Conservation (phyloP, 2,329 filamentous ascomycete genomes). For the Didymella arachidicola region DNA sequence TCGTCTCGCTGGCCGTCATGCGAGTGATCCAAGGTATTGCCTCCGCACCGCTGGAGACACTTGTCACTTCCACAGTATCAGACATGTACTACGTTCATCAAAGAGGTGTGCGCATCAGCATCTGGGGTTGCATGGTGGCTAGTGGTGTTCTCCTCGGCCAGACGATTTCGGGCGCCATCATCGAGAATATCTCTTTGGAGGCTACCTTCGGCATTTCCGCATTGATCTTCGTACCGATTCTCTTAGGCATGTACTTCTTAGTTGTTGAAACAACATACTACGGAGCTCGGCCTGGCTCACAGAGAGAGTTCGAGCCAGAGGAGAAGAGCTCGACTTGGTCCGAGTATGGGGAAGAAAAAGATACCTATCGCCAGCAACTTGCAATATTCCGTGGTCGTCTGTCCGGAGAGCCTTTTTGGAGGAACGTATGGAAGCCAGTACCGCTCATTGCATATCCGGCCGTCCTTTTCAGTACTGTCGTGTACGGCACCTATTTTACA, state of each 20-base stretch:
- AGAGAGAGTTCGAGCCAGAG: slow-evolving; percentile 29
- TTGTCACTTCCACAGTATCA: slow-evolving; percentile 88
- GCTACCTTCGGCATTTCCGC: slow-evolving; percentile 56
- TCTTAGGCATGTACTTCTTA: slow-evolving; percentile 55
- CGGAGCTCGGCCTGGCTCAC: slow-evolving; percentile 28
- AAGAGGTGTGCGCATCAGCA: slow-evolving; percentile 84
- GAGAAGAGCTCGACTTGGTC: slow-evolving; percentile 37
- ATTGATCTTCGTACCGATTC: slow-evolving; percentile 53
- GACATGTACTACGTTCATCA: slow-evolving; percentile 92
- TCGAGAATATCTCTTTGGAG: slow-evolving; percentile 51
- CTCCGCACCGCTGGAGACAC: slow-evolving; percentile 85
- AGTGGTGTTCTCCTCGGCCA: slow-evolving; percentile 53
- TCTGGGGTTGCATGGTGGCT: slow-evolving; percentile 57
- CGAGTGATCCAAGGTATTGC: slow-evolving; percentile 86
- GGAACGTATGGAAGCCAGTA: slow-evolving; percentile 64
- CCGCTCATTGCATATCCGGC: slow-evolving; percentile 85
- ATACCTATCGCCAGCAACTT: slow-evolving; percentile 36
- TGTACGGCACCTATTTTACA: slow-evolving; percentile 87
- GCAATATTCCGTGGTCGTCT: slow-evolving; percentile 42
- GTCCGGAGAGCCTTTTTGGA: slow-evolving; percentile 45
- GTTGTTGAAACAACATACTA: slow-evolving; percentile 56
- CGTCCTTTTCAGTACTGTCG: slow-evolving; percentile 80
- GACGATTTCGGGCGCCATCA: slow-evolving; percentile 55
- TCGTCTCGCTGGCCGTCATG: slow-evolving; percentile 55
- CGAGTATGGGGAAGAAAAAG: slow-evolving; percentile 30